Percentiles rank a stretch among this genome's conserved stretches.
These are phyloP conservation scores for Urtica urens DNA, from an alignment of 306 rosid genomes.

Conservation along the genomic window DNA sequence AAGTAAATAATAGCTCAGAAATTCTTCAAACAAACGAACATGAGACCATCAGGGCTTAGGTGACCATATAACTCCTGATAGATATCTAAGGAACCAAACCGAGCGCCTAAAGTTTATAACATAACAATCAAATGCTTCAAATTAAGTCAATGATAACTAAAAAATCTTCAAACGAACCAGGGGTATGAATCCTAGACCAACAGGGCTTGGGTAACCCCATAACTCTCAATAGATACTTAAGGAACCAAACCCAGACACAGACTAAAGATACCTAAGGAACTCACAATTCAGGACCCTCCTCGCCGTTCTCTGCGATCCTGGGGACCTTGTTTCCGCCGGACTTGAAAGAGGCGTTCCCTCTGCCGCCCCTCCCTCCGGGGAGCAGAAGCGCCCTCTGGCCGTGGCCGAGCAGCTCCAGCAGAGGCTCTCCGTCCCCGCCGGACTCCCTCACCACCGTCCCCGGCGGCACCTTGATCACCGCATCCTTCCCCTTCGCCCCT, in stretches of 20 bases:
- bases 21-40: no score
- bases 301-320: slow-evolving; percentile 84
- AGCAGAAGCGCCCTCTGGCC: slow-evolving; percentile 68
- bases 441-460: slow-evolving; percentile 73
- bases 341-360: slow-evolving; percentile 89
- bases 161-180: neutral
- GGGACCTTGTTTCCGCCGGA: slow-evolving; percentile 76
- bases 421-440: slow-evolving; percentile 40
- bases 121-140: neutral
- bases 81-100: no score
- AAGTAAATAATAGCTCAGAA: no score
- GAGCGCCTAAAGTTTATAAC: no score
- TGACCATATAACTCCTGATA: no score
- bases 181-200: neutral
- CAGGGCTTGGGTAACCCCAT: neutral
- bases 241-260: neutral
- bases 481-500: slow-evolving; percentile 90
- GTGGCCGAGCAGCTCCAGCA: slow-evolving; percentile 68
- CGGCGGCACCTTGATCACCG: slow-evolving; percentile 73
- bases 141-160: no score
- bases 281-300: slow-evolving; percentile 78
- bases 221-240: neutral
- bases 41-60: no score
- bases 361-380: slow-evolving; percentile 92
- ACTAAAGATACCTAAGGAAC: slow-evolving; percentile 9